Conservation (phyloP, 106 monocot species). For the Ottelia alismoides region DNA sequence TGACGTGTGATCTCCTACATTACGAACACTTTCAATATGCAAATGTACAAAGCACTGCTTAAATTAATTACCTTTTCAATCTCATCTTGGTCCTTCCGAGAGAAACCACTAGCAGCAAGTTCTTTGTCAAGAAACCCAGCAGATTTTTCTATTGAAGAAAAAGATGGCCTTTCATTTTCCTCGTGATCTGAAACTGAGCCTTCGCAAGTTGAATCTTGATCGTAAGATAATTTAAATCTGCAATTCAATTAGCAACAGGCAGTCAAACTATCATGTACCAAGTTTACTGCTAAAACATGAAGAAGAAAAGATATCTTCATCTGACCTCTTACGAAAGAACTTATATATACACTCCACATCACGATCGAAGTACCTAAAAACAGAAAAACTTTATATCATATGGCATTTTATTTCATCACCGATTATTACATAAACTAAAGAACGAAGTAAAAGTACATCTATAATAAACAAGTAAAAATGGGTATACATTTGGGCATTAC, state of each 20-base stretch:
- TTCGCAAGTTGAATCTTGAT: slow-evolving; percentile 24
- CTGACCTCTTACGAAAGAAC: slow-evolving; percentile 87
- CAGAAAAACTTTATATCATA: not conserved
- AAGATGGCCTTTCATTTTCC: slow-evolving; percentile 53
- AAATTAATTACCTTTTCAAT: slow-evolving; percentile 97
- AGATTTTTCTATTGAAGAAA: slow-evolving; percentile 63
- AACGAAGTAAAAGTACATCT: too few species aligned
- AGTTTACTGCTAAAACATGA: too few species aligned
- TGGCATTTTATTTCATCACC: not conserved
- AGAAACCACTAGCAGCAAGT: slow-evolving; percentile 96
- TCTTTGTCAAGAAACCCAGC: slow-evolving; percentile 71
- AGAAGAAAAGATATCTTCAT: too few species aligned
- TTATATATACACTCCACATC: slow-evolving; percentile 92
- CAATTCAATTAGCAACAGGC: too few species aligned
- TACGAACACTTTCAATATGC: too few species aligned
- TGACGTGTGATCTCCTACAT: too few species aligned
- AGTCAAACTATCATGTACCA: too few species aligned
- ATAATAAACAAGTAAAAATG: too few species aligned
- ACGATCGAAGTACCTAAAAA: slow-evolving; percentile 96
- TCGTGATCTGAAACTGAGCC: slow-evolving; percentile 34
- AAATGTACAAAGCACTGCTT: too few species aligned
- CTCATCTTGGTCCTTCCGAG: slow-evolving; percentile 65
- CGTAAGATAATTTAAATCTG: slow-evolving; percentile 58
- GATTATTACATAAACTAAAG: too few species aligned
- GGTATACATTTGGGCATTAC: slow-evolving; percentile 88